Evolutionary conservation across 2,329 filamentous ascomycete species (phyloP), one percentile per base, ranked within the genome.

Genomic region (Botrytis hyacinthi): DNA sequence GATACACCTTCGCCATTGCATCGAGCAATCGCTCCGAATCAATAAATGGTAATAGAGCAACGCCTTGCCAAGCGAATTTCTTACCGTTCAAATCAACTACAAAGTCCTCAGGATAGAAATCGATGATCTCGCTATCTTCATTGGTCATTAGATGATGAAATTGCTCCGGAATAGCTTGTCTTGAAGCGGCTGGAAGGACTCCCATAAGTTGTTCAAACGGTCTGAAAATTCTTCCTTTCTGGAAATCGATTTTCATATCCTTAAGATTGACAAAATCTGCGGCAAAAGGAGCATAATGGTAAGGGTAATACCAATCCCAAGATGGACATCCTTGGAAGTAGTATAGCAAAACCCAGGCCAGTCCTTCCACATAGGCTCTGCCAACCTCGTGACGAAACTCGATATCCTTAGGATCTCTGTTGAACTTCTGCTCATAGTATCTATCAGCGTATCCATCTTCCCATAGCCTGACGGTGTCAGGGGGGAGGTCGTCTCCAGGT

Each of bases 271-370:
- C 91, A 82, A 99, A 99, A 82, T 99, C 96, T 70, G 94, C 93
- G 3, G 96, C 96, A 81, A 99, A 99, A 5, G 97, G 96, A 1
- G 96, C 97, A 81, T 99, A 99, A 81, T 99, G 96, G 80, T 98
- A 97, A 0, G 96, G 96, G 80, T 98, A 99, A 82, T 96, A 99
- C 96, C 96, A 99, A 70, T 95, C 97, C 96, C 97, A 99, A 0
- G 94, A 98, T 35, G 96, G 94, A 79, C 96, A 99, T 40, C 96
- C 96, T 83, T 99, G 96, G 82, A 98, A 97, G 82, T 99, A 99
- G 83, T 99, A 99, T 51, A 95, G 86, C 69, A 99, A 85, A 57
- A 99, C 96, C 96, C 97, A 99, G 35, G 92, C 92, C 16, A 99
- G 87, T 51, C 96, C 96, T 84, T 98, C 94, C 20, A 95, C 94